phyloP scores from a whole-genome alignment of 345 rosid genomes.

The Mercurialis annua region DNA sequence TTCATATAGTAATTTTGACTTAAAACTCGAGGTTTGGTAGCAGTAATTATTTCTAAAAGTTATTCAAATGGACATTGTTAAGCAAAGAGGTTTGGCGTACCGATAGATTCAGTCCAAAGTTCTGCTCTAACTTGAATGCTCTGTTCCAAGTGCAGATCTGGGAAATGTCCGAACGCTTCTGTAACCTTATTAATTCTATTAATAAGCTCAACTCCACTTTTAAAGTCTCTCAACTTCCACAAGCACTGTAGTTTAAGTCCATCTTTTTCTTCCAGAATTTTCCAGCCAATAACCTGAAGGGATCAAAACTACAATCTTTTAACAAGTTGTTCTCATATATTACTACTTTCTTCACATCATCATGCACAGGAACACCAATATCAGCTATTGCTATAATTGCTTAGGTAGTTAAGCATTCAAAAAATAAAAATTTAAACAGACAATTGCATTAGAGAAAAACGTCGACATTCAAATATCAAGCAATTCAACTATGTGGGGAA shows the following conservation, averaged over 20 bases:
- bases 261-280: slow-evolving; percentile 64
- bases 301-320: not conserved
- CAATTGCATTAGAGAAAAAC: not conserved
- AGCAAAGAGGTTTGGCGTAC: slow-evolving; percentile 47
- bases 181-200: slow-evolving; percentile 62
- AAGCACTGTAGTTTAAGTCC: slow-evolving; percentile 72
- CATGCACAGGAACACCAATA: not conserved
- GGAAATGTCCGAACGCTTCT: slow-evolving; percentile 73
- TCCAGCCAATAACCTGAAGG: slow-evolving; percentile 85
- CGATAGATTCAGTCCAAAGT: slow-evolving; percentile 72
- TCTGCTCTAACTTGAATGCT: slow-evolving; percentile 83
- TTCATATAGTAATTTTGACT: too few species aligned
- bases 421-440: not conserved
- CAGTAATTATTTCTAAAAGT: too few species aligned
- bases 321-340: not conserved
- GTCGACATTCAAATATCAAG: too few species aligned
- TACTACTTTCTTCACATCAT: not conserved
- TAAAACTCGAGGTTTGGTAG: too few species aligned
- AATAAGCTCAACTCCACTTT: slow-evolving; percentile 76
- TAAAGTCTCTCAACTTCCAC: slow-evolving; percentile 83
- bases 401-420: not conserved
- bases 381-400: too few species aligned
- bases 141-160: slow-evolving; percentile 66
- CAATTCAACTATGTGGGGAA: too few species aligned
- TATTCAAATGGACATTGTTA: not conserved